phyloP scores from a whole-genome alignment of 768 basidiomycete species.

The Lentinula sp. region DNA sequence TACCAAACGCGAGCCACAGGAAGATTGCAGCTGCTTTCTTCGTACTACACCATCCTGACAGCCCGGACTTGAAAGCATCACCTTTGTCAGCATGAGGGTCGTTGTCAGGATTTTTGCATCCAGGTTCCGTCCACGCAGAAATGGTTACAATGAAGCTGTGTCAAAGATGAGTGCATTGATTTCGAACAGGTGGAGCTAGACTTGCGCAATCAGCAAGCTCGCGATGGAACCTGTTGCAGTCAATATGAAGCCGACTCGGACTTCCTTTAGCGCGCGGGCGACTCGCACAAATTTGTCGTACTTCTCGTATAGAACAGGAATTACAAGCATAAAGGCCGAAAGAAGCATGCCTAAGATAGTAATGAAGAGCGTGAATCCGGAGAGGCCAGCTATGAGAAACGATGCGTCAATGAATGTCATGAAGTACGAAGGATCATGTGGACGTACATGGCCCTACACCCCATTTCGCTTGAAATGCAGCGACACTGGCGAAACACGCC shows the following conservation, averaged over 20 bases:
- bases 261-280: conserved; percentile 76
- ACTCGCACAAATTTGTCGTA: conserved; percentile 76
- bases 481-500: conserved; percentile 87
- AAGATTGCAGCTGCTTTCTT: conserved; percentile 90
- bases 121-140: conserved; percentile 83
- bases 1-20: conserved; percentile 82
- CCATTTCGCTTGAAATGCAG: conserved; percentile 84
- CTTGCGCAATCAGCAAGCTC: conserved; percentile 74
- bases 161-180: neutral
- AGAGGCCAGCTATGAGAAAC: conserved; percentile 62
- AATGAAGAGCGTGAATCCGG: conserved; percentile 81
- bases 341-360: conserved; percentile 68
- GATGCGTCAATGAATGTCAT: conserved; percentile 11
- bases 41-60: conserved; percentile 83
- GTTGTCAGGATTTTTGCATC: conserved; percentile 79
- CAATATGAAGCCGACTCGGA: conserved; percentile 81
- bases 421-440: neutral
- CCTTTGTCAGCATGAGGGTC: conserved; percentile 76
- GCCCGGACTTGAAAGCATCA: conserved; percentile 56
- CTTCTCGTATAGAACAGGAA: conserved; percentile 81
- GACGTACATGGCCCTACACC: conserved; percentile 79
- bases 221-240: conserved; percentile 61
- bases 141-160: conserved; percentile 69
- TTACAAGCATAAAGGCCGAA: conserved; percentile 64
- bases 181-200: conserved; percentile 13